These are phyloP conservation scores for Mucor ambiguus DNA, from an alignment of 371 early-diverging fungal species.

Conservation along the genomic window DNA sequence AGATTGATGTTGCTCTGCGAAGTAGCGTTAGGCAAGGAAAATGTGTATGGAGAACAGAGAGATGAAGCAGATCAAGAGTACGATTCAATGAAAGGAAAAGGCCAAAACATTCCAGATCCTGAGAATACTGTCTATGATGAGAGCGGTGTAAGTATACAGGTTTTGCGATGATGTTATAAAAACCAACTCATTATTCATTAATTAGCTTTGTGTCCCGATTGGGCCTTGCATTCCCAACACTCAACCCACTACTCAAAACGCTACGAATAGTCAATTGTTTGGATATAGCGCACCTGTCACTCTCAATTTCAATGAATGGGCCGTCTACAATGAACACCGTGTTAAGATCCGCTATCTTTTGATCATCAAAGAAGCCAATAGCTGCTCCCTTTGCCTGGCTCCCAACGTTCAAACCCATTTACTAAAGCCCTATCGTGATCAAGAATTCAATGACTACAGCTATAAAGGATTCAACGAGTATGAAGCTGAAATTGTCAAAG, in stretches of 20 bases:
- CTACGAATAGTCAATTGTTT: neutral
- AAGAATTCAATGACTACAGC: slow-evolving; percentile 11
- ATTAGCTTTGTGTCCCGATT: slow-evolving; percentile 39
- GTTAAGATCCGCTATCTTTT: slow-evolving; percentile 59
- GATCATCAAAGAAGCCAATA: slow-evolving; percentile 40
- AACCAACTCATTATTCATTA: neutral
- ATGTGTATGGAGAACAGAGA: neutral
- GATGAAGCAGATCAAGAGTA: neutral
- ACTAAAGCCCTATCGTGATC: slow-evolving; percentile 27
- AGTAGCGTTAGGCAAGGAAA: slow-evolving; percentile 55
- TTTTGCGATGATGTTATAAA: neutral
- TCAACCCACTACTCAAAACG: neutral
- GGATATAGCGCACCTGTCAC: neutral
- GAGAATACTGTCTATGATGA: slow-evolving; percentile 32
- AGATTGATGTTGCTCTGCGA: slow-evolving; percentile 56
- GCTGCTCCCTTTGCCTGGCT: slow-evolving; percentile 47
- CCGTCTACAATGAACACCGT: slow-evolving; percentile 56
- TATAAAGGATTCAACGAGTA: slow-evolving; percentile 25
- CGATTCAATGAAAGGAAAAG: slow-evolving; percentile 53
- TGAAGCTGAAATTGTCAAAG: slow-evolving; percentile 29
- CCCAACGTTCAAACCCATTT: too few relatives aligned
- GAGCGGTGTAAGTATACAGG: slow-evolving; percentile 28
- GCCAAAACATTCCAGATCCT: slow-evolving; percentile 44
- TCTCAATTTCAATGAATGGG: slow-evolving; percentile 59
- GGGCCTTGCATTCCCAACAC: slow-evolving; percentile 35